Evolutionary conservation across 1,139 yeast genomes (phyloP).

Genomic region (Candida glucosophila): DNA sequence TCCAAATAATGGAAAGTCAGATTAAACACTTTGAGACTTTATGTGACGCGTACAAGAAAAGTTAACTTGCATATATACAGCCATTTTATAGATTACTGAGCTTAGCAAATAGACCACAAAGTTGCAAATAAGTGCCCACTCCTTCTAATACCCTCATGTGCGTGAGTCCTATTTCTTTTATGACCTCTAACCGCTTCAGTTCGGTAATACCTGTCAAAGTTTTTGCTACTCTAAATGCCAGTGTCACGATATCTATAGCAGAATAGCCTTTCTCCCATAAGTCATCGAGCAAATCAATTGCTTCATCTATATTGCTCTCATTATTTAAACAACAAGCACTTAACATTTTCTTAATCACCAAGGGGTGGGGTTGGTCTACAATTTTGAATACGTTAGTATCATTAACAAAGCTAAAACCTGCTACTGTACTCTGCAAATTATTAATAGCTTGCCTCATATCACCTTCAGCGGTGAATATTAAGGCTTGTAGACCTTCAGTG

Average conservation of each 20-base stretch:
- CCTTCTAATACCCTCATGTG: constrained; percentile 95
- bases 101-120: constrained; percentile 76
- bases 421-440: constrained; percentile 85
- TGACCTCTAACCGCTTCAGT: constrained; percentile 58
- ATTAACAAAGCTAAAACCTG: constrained; percentile 86
- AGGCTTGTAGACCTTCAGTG: constrained; percentile 87
- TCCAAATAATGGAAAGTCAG: constrained; percentile 31
- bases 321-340: constrained; percentile 38
- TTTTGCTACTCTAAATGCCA: constrained; percentile 82
- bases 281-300: constrained; percentile 55
- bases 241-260: constrained; percentile 87
- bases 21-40: constrained; percentile 53
- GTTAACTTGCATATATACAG: constrained; percentile 2
- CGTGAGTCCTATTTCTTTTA: constrained; percentile 79
- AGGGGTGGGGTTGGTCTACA: constrained; percentile 95
- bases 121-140: constrained; percentile 76
- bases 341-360: constrained; percentile 72
- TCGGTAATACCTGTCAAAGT: constrained; percentile 63
- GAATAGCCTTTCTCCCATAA: constrained; percentile 90
- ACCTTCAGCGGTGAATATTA: constrained; percentile 95
- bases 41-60: constrained; percentile 47
- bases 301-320: constrained; percentile 51
- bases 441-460: constrained; percentile 98
- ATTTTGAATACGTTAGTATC: constrained; percentile 90
- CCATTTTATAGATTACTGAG: constrained; percentile 28